These are phyloP conservation scores for Talaromyces ruber DNA, from an alignment of 495 filamentous ascomycete genomes.

Conservation along the genomic window DNA sequence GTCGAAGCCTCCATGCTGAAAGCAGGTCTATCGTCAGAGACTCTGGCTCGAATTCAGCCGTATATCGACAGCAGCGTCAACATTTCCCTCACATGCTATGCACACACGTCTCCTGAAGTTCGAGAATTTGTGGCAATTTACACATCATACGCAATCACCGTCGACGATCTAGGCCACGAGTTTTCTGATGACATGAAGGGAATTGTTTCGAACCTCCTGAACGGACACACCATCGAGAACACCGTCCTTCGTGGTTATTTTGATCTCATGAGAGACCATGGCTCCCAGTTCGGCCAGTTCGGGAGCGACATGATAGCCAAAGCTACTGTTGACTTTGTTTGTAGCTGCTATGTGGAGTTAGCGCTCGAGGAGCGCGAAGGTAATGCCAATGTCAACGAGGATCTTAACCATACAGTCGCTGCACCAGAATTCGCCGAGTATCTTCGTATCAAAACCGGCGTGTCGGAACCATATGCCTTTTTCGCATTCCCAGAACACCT, in stretches of 20 bases:
- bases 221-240: background rate
- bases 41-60: background rate
- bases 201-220: background rate
- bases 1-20: background rate
- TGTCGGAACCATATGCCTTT: background rate
- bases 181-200: background rate
- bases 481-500: background rate
- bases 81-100: background rate
- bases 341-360: background rate
- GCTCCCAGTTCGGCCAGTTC: background rate
- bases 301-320: background rate
- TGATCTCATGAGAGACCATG: background rate
- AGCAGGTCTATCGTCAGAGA: background rate
- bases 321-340: background rate
- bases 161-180: background rate
- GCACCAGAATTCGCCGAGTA: background rate
- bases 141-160: background rate
- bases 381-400: background rate
- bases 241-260: background rate
- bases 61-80: constrained; percentile 2
- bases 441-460: background rate
- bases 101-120: background rate
- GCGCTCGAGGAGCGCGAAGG: background rate
- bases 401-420: background rate
- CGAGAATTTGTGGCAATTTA: background rate